Evolutionary conservation across 2,329 filamentous ascomycete genomes (phyloP).

Genomic region (Talaromyces sp.): DNA sequence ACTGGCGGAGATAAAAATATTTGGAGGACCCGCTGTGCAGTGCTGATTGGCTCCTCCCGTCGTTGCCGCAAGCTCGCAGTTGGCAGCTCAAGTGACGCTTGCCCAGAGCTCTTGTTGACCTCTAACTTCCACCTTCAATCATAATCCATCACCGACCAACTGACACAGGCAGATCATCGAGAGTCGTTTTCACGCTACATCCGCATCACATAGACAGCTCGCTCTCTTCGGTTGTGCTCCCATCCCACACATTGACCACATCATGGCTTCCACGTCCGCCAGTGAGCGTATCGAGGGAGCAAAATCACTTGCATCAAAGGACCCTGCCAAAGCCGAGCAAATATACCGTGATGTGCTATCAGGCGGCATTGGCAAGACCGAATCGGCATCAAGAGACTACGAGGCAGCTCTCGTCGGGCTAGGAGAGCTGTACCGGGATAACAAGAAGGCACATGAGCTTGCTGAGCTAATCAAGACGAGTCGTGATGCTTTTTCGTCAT

Average conservation of each 20-base stretch:
- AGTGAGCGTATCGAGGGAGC: conserved; percentile 78
- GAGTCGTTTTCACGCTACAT: neutral
- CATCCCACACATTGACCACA: conserved; percentile 22
- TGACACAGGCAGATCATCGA: neutral
- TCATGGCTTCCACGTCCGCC: conserved; percentile 52
- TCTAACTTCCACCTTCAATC: conserved; percentile 3
- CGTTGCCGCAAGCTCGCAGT: conserved; percentile 10
- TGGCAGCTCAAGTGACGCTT: conserved; percentile 13
- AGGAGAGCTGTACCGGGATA: conserved; percentile 86
- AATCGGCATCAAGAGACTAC: conserved; percentile 85
- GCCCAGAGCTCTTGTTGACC: conserved; percentile 7
- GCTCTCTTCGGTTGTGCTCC: neutral
- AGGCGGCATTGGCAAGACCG: conserved; percentile 76
- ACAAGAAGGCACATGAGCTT: conserved; percentile 75
- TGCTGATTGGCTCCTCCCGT: conserved; percentile 10
- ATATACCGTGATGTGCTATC: conserved; percentile 88
- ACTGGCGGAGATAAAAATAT: conserved; percentile 16
- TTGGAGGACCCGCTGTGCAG: neutral
- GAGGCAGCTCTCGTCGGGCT: conserved; percentile 83
- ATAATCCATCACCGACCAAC: neutral
- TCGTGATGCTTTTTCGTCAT: conserved; percentile 85
- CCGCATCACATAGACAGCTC: conserved; percentile 16
- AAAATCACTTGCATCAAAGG: conserved; percentile 74
- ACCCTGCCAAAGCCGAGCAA: conserved; percentile 78
- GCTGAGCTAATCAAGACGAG: conserved; percentile 87